Evolutionary conservation across 2,329 filamentous ascomycete species (phyloP).

Genomic region (Colletotrichum viniferum): DNA sequence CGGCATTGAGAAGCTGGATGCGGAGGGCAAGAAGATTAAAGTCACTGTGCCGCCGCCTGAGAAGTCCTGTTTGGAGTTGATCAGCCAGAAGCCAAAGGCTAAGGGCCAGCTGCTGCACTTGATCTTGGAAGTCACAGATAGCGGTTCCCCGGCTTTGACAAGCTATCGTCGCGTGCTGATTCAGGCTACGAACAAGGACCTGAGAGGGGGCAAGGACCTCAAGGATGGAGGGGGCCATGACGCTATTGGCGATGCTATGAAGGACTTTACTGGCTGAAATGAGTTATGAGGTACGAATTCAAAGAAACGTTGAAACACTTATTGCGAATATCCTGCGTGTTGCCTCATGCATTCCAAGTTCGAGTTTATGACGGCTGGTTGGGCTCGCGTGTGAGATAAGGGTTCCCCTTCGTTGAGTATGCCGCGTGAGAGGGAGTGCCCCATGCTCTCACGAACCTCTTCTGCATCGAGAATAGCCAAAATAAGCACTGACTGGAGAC

Average conservation of each 20-base stretch:
- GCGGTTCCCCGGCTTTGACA: conserved; percentile 46
- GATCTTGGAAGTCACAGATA: conserved; percentile 52
- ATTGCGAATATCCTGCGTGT: not conserved
- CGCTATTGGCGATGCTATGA: conserved; percentile 10
- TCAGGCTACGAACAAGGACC: conserved; percentile 33
- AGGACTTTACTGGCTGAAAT: not conserved
- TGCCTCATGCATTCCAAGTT: not conserved
- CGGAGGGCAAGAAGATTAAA: conserved; percentile 17
- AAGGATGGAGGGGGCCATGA: not conserved
- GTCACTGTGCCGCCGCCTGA: conserved; percentile 29
- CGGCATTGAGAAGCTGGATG: conserved; percentile 27
- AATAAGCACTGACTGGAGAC: not conserved
- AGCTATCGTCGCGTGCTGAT: conserved; percentile 51
- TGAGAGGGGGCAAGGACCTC: not conserved
- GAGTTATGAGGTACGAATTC: not conserved
- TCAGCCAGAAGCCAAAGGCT: not conserved
- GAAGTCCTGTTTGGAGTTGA: conserved; percentile 34
- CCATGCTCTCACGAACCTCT: not conserved
- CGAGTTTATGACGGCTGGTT: not conserved
- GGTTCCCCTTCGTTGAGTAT: not conserved
- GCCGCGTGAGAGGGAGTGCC: not conserved
- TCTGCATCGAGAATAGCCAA: not conserved
- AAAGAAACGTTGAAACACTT: not conserved
- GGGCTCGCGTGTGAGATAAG: not conserved
- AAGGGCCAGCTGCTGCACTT: conserved; percentile 50